Percentiles rank a stretch among this genome's conserved stretches.
phyloP scores from a whole-genome alignment of 2,329 filamentous ascomycete genomes.

The Chalaropsis thielavioides region DNA sequence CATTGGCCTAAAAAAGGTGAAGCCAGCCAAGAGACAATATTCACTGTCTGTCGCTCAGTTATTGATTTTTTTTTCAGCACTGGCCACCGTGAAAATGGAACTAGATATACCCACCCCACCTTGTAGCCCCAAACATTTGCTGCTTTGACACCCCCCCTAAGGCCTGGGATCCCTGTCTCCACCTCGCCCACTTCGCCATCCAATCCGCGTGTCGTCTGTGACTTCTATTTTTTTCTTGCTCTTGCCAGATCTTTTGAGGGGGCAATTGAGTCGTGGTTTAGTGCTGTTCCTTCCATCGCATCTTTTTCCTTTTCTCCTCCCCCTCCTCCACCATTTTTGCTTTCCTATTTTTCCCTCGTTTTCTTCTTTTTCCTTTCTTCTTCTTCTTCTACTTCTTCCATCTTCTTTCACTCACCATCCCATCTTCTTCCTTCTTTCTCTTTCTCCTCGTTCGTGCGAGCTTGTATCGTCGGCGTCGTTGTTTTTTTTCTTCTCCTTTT shows the following conservation, averaged over 20 bases:
- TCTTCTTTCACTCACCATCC: constrained; percentile 23
- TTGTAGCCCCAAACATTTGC: background rate
- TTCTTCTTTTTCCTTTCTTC: constrained; percentile 23
- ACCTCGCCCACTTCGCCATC: background rate
- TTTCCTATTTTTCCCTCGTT: constrained; percentile 21
- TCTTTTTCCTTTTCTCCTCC: constrained; percentile 20
- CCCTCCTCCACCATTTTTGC: constrained; percentile 22
- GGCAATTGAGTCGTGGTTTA: background rate
- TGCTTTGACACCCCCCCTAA: background rate
- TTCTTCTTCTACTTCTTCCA: constrained; percentile 24
- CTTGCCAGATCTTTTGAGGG: background rate
- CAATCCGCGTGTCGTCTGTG: constrained; percentile 5
- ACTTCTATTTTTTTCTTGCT: constrained; percentile 9
- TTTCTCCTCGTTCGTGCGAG: constrained; percentile 23
- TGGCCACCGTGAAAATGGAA: background rate
- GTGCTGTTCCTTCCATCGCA: constrained; percentile 8
- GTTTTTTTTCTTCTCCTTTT: constrained; percentile 22
- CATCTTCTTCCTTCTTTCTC: constrained; percentile 25
- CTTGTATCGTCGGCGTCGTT: constrained; percentile 24
- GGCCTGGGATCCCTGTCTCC: background rate
- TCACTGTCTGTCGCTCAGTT: background rate
- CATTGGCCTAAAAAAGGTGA: no score
- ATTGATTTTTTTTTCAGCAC: background rate
- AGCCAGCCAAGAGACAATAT: no score
- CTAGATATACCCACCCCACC: background rate